Conservation (phyloP, 148 eudicot species). For the Rhododendron griersonianum region DNA sequence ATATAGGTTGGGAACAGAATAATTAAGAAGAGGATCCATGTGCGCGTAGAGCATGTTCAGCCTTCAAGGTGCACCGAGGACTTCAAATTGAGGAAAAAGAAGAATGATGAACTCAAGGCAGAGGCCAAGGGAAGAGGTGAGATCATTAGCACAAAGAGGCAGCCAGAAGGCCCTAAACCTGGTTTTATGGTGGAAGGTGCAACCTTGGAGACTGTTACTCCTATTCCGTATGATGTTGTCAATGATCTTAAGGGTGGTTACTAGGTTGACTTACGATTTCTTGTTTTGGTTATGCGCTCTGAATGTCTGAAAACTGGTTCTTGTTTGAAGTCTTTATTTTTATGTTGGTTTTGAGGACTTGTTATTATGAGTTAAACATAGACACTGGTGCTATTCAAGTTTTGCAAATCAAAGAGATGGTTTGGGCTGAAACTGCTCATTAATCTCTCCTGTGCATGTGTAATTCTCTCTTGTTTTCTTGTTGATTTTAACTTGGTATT, state of each 20-base stretch:
- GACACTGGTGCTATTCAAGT: background rate
- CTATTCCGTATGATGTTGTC: constrained; percentile 40
- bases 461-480: background rate
- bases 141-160: constrained; percentile 34
- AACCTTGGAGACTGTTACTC: constrained; percentile 40
- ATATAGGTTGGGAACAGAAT: constrained; percentile 30
- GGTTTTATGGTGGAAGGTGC: constrained; percentile 42
- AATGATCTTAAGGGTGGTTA: constrained; percentile 40
- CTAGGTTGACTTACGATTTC: background rate
- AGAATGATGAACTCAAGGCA: constrained; percentile 30
- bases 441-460: background rate
- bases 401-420: background rate
- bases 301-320: background rate
- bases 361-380: background rate
- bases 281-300: background rate
- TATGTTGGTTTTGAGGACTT: background rate
- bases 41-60: constrained; percentile 32
- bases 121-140: constrained; percentile 34
- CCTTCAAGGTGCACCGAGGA: constrained; percentile 31
- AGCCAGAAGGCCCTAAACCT: constrained; percentile 33
- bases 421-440: background rate
- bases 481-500: background rate
- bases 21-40: constrained; percentile 32
- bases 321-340: background rate
- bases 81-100: constrained; percentile 20